Percentiles rank a stretch among this genome's conserved stretches.
phyloP scores from a whole-genome alignment of 2,329 filamentous ascomycete genomes.

The Fusarium gaditjirri region DNA sequence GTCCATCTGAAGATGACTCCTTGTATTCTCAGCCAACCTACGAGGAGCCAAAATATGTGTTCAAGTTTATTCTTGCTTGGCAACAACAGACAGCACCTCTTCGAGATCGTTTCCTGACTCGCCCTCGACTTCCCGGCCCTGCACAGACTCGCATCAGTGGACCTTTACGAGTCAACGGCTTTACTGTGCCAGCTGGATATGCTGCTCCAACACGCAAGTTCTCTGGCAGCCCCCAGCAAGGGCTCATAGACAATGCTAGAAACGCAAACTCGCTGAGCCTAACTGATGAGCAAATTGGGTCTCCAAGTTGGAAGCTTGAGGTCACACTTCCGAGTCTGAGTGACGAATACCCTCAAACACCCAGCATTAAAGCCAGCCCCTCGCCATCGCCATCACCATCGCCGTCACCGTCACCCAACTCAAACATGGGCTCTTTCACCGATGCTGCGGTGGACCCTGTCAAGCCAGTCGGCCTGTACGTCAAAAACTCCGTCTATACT shows the following conservation, averaged over 20 bases:
- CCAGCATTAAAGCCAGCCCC: constrained; percentile 15
- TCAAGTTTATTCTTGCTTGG: constrained; percentile 80
- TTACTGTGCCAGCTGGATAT: constrained; percentile 50
- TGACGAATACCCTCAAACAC: constrained; percentile 22
- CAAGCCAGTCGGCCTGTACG: constrained; percentile 58
- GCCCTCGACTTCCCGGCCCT: constrained; percentile 75
- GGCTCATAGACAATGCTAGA: constrained; percentile 61
- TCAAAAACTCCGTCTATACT: constrained; percentile 66
- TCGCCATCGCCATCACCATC: constrained; percentile 11
- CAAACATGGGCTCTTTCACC: constrained; percentile 36
- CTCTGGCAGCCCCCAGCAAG: constrained; percentile 58
- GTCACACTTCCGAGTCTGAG: constrained; percentile 36
- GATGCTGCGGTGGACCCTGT: constrained; percentile 54
- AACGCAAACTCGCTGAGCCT: constrained; percentile 58
- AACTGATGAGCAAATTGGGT: constrained; percentile 40
- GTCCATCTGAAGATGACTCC: constrained; percentile 63
- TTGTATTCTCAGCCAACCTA: constrained; percentile 65
- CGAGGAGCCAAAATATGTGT: constrained; percentile 70
- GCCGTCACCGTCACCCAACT: constrained; percentile 32
- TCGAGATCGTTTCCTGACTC: constrained; percentile 71
- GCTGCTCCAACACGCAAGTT: constrained; percentile 59
- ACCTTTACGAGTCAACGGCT: constrained; percentile 53
- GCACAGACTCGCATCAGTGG: constrained; percentile 72
- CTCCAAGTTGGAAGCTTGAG: constrained; percentile 31
- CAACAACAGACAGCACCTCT: constrained; percentile 64